Base-by-base conservation (phyloP, 2,329 filamentous ascomycete genomes). In the Hymenoscyphus infarciens region DNA sequence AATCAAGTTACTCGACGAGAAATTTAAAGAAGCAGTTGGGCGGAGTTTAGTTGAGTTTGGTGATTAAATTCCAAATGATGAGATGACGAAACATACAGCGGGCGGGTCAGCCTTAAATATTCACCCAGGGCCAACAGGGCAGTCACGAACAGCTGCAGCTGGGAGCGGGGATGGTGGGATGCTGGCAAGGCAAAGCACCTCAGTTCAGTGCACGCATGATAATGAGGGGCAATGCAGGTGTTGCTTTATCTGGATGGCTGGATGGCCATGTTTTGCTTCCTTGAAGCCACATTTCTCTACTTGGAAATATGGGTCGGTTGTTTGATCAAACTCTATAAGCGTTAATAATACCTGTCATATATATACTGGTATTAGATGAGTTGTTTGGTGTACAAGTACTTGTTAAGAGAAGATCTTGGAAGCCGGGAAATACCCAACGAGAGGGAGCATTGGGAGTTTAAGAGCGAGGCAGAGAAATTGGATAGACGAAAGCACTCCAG, bases 91-190 rank as follows among this genome's bases (percentile, higher is more conserved):
- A 57, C 7, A 27, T 22, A 57, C 19, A 13, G 19, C 15, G 22
- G 35, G 33, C 19, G 11, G 29, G 54, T 33, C 39, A 59, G 42
- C 38, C 57, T 59, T 59, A 59, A 31, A 59, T 59, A 59, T 52
- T 22, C 33, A 29, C 11, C n/a, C n/a, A n/a, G n/a, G n/a, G n/a
- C n/a, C n/a, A 13, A 11, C 5, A 13, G 39, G 7, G 16, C 22
- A 27, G 11, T n/a, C 22, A 25, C 38, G 25, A 19, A 22, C 15
- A 8, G 22, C 6, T 38, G 16, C 15, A 8, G 22, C 6, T 38
- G 16, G 35, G 56, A 58, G 56, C 57, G 57, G 57, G 57, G 57
- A 49, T 59, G 35, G 5, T 59, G 57, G 57, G 57, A 49, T 59
- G 35, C 13, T 59, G 7, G 57, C 57, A 59, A 58, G 56, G 38